phyloP scores from a whole-genome alignment of 2,329 filamentous ascomycete genomes.

The Calonectria pteridis region DNA sequence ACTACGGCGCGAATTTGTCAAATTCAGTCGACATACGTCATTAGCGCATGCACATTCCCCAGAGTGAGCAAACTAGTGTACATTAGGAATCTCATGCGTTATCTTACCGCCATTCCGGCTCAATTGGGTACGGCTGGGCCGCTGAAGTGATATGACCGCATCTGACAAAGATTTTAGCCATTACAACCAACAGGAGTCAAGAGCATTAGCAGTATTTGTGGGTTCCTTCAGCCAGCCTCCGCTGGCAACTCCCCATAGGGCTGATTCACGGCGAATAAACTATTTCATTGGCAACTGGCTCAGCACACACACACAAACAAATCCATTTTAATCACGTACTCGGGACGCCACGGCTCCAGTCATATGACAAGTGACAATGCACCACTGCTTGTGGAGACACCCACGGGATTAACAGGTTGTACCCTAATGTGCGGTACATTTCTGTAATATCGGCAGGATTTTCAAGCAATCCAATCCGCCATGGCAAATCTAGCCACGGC shows the following conservation, averaged over 20 bases:
- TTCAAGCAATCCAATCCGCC: background rate
- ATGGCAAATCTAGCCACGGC: background rate
- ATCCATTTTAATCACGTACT: background rate
- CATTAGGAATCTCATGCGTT: background rate
- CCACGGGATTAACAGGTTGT: background rate
- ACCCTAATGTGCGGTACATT: background rate
- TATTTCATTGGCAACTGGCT: background rate
- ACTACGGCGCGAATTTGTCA: background rate
- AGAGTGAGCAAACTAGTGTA: background rate
- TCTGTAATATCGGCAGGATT: background rate
- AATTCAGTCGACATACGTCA: background rate
- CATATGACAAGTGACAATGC: background rate
- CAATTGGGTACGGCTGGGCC: background rate
- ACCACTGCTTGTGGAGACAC: background rate
- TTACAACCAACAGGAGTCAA: background rate
- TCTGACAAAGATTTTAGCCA: constrained; percentile 10
- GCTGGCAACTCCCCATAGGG: background rate
- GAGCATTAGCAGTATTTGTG: background rate
- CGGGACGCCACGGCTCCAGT: background rate
- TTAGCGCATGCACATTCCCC: background rate
- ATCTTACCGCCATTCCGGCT: background rate
- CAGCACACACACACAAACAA: background rate
- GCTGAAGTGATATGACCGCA: background rate
- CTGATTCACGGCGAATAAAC: background rate
- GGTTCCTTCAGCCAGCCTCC: background rate